Base-by-base conservation (phyloP, 2,329 filamentous ascomycete genomes). In the Cytospora paraplurivora region DNA sequence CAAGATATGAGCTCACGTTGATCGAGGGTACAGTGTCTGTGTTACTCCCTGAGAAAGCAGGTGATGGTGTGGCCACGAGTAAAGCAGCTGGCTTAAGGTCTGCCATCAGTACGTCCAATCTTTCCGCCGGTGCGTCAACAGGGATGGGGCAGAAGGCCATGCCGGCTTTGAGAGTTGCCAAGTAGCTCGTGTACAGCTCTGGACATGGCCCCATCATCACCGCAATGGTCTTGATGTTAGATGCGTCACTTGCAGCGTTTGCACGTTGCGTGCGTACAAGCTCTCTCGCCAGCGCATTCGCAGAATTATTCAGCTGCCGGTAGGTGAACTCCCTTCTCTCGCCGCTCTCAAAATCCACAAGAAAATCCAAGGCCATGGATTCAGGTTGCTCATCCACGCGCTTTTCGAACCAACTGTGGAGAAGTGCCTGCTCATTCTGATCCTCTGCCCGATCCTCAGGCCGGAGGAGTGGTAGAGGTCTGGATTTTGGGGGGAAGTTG, bases 91-190 rank as follows among this genome's bases (percentile, higher is more conserved):
- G 71, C 19, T 59, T 66, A 4, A 75, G 68, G 21, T 74, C 73
- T 52, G 66, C 63, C 19, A 76, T 63, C 12, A 76, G 69, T 32
- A 72, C 70, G 8, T 47, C 54, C 2, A 71, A 64, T 44, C 73
- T 67, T 41, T 72, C 70, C 12, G 54, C 54, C 3, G 76, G 75
- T 0, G 71, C 73, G 53, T 77, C 75, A 35, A 73, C 68, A 0
- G 75, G 73, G n/a, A 77, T 68, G 1, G 76, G 76, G 54, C 69
- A 77, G 61, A 77, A 76, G 10, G 74, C 73, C 38, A 70, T 64
- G 27, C 75, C 75, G 15, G 74, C 72, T 62, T 77, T 77, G 15
- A 77, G 67, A 63, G 71, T 66, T 21, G 68, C 75, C 8, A 77
- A 70, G 56, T 76, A 77, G 15, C 73, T 71, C 32, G 75, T 70